phyloP scores from a whole-genome alignment of 495 filamentous ascomycete genomes.

The Usnea hakonensis region DNA sequence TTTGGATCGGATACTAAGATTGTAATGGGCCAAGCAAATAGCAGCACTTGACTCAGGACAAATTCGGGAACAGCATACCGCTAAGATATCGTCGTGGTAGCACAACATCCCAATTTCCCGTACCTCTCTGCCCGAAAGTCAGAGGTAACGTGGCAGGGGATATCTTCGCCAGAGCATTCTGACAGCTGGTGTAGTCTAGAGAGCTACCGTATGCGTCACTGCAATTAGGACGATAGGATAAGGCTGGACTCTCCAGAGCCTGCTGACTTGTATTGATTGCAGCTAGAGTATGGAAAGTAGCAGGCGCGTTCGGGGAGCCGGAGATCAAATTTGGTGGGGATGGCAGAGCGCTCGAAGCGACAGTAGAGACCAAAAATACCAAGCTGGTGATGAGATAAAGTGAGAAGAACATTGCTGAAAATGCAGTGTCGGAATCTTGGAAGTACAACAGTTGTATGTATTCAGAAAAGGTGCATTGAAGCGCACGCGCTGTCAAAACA shows the following conservation, averaged over 20 bases:
- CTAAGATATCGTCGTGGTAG: not conserved
- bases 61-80: not conserved
- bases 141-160: conserved; percentile 13
- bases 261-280: not conserved
- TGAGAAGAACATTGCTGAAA: not conserved
- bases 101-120: not conserved
- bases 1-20: not conserved
- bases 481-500: not conserved
- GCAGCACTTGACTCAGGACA: not conserved
- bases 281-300: not conserved
- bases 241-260: not conserved
- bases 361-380: not conserved
- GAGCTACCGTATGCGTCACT: not conserved
- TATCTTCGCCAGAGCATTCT: not conserved
- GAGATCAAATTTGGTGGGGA: not conserved
- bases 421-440: too few species aligned
- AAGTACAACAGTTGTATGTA: too few species aligned
- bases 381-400: not conserved
- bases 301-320: not conserved
- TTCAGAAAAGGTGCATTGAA: not conserved
- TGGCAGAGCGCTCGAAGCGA: not conserved
- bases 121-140: not conserved
- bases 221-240: not conserved
- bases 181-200: not conserved
- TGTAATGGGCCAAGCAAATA: not conserved